Conservation (phyloP, 192 early-diverging fungal species). For the Entomortierella beljakovae region DNA sequence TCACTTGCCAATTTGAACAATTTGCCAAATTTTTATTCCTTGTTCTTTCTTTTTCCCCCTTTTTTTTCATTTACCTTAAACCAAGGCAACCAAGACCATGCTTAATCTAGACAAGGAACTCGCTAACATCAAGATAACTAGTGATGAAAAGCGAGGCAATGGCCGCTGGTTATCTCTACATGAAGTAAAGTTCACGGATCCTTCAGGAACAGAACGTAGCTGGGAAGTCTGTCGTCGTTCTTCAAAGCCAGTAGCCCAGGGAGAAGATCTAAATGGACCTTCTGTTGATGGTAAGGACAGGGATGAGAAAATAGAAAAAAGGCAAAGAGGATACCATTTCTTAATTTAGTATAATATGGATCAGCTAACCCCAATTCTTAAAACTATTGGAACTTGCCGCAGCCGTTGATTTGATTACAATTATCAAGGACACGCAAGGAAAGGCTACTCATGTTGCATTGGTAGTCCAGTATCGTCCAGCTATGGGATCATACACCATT, state of each 20-base stretch:
- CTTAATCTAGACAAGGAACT: constrained; percentile 4
- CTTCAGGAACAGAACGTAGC: constrained; percentile 32
- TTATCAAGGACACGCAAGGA: constrained; percentile 26
- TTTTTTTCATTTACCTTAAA: not conserved
- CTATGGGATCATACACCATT: constrained; percentile 51
- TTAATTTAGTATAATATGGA: not conserved
- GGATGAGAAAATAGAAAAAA: not conserved
- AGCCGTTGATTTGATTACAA: constrained; percentile 61
- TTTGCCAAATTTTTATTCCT: not conserved
- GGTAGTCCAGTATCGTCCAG: constrained; percentile 61
- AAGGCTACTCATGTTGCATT: constrained; percentile 51
- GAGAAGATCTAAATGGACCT: not conserved
- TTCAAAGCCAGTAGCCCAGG: not conserved
- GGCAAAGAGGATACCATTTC: not conserved
- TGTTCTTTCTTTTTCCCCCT: not conserved
- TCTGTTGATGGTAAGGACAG: constrained; percentile 40
- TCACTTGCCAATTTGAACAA: too few relatives aligned
- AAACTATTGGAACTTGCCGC: not conserved
- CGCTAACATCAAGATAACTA: constrained; percentile 8
- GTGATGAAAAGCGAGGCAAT: constrained; percentile 26
- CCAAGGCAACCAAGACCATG: not conserved
- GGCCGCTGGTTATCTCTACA: constrained; percentile 56
- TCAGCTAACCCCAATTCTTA: not conserved
- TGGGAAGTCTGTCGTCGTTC: constrained; percentile 52
- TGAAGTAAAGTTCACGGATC: constrained; percentile 52